phyloP scores from a whole-genome alignment of 106 monocot species.

The Amphibolis antarctica region DNA sequence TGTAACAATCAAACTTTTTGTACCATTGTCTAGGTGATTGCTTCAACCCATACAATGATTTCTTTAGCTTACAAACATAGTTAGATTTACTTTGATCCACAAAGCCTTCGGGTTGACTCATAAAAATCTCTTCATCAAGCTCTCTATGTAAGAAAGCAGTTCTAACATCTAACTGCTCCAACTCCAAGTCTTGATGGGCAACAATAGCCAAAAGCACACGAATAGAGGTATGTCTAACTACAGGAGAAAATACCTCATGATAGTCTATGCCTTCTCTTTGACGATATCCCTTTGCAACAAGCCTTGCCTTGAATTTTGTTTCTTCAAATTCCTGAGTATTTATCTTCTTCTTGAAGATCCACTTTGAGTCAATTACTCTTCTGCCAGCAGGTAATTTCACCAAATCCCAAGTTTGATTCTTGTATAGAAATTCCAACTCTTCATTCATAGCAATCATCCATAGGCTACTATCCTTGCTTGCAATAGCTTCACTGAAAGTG shows the following conservation, averaged over 20 bases:
- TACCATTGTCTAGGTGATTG: constrained; percentile 1
- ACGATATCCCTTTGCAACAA: neutral
- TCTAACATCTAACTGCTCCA: neutral
- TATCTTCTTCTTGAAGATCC: neutral
- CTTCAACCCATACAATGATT: neutral
- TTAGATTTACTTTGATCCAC: neutral
- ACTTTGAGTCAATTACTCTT: neutral
- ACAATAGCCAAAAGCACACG: neutral
- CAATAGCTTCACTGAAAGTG: neutral
- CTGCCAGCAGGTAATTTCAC: neutral
- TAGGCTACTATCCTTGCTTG: neutral
- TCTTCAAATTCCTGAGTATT: neutral
- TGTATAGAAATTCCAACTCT: neutral
- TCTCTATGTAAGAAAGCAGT: neutral
- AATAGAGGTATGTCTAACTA: neutral
- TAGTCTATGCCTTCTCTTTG: constrained; percentile 3
- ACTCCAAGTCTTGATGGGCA: neutral
- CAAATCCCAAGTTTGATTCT: constrained; percentile 4
- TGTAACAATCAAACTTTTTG: neutral
- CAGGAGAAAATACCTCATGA: constrained; percentile 1
- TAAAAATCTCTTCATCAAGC: neutral
- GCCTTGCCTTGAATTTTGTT: neutral
- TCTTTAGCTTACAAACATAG: neutral
- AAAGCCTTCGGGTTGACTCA: constrained; percentile 1
- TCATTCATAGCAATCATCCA: neutral